A percentile compares a stretch with the other conserved stretches of the same genome.
These are phyloP conservation scores for Sequoia sempervirens DNA, from an alignment of 75 land plant species.

Conservation along the genomic window DNA sequence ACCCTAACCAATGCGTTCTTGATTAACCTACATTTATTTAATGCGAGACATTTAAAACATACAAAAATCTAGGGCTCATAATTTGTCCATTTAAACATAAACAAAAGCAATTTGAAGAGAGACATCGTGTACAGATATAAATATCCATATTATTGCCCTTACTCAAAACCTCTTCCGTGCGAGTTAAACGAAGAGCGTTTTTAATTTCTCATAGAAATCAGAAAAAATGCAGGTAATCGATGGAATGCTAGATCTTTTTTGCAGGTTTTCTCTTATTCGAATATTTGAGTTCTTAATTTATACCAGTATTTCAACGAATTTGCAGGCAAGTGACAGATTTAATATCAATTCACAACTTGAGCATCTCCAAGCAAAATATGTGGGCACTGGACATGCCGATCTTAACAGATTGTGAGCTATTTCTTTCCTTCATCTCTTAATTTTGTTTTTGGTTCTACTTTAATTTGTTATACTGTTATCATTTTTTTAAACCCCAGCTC, in stretches of 20 bases:
- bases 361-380: constrained; percentile 92
- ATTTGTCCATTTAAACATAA: too few relatives aligned
- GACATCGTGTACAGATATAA: too few relatives aligned
- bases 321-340: constrained; percentile 92
- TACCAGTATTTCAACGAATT: background rate
- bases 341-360: constrained; percentile 92
- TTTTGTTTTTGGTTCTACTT: background rate
- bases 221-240: background rate
- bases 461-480: too few relatives aligned
- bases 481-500: too few relatives aligned
- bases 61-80: too few relatives aligned
- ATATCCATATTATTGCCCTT: too few relatives aligned
- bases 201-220: background rate
- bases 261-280: background rate
- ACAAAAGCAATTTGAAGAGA: too few relatives aligned
- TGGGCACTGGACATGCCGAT: constrained; percentile 90
- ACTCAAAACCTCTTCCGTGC: too few relatives aligned
- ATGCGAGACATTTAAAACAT: too few relatives aligned
- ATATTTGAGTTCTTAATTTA: background rate
- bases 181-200: too few relatives aligned
- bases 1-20: too few relatives aligned
- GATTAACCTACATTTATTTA: too few relatives aligned
- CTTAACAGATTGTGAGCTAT: constrained; percentile 66
- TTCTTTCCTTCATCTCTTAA: background rate
- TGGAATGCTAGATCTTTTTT: background rate